A percentile compares a stretch with the other conserved stretches of the same genome.
phyloP scores from a whole-genome alignment of 495 filamentous ascomycete genomes.

The Neurospora cerealis region DNA sequence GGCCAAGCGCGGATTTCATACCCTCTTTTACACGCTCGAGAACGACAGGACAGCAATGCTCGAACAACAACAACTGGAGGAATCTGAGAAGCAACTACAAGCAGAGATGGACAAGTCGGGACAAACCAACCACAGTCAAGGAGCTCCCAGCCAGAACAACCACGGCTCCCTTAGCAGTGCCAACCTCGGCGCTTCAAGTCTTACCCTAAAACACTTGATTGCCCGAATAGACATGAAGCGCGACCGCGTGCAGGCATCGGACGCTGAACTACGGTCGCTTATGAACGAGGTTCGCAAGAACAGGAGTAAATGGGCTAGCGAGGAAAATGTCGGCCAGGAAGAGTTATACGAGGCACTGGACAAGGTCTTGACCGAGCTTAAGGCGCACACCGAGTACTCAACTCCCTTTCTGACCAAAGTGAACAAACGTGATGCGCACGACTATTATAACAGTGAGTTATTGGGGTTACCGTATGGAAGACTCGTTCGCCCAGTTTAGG shows the following conservation, averaged over 20 bases:
- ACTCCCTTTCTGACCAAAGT: conserved; percentile 85
- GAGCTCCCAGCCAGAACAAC: conserved; percentile 37
- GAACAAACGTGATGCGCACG: conserved; percentile 92
- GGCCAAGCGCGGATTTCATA: conserved; percentile 80
- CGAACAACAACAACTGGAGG: conserved; percentile 93
- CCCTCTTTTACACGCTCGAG: conserved; percentile 87
- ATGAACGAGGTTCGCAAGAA: conserved; percentile 98
- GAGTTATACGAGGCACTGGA: conserved; percentile 95
- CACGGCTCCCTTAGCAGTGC: conserved; percentile 85
- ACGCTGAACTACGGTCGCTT: conserved; percentile 79
- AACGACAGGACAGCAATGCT: conserved; percentile 93
- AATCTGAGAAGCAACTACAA: conserved; percentile 90
- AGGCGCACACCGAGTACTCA: conserved; percentile 93
- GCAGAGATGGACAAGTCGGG: conserved; percentile 73
- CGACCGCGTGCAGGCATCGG: conserved; percentile 76
- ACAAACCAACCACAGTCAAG: conserved; percentile 36
- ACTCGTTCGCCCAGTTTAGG: background rate
- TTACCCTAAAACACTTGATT: conserved; percentile 94
- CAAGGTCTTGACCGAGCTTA: conserved; percentile 90
- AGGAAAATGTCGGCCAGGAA: conserved; percentile 93
- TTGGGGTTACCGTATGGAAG: background rate
- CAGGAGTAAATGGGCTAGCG: conserved; percentile 95
- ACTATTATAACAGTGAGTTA: conserved; percentile 72
- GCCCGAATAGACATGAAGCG: conserved; percentile 88
- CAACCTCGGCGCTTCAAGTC: conserved; percentile 91